phyloP scores from a whole-genome alignment of 2,329 filamentous ascomycete species.

The Colletotrichum sp. region DNA sequence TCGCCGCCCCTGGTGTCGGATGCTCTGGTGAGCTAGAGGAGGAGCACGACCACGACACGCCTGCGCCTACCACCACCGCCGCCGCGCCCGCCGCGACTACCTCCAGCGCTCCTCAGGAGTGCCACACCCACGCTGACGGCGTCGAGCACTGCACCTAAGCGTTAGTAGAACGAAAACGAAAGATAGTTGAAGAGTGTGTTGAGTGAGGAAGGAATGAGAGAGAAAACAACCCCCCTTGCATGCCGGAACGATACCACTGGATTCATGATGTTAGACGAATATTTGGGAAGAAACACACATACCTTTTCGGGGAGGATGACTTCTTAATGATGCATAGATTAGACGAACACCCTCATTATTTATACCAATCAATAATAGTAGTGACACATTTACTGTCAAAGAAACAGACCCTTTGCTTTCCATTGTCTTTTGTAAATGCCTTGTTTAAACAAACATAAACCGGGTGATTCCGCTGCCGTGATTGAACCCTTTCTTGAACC shows the following conservation, averaged over 20 bases:
- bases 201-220: background rate
- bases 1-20: conserved; percentile 66
- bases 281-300: background rate
- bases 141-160: conserved; percentile 30
- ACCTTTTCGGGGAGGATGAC: background rate
- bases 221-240: background rate
- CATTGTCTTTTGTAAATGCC: background rate
- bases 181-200: background rate
- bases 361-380: conserved; percentile 1
- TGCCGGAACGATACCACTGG: conserved; percentile 16
- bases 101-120: conserved; percentile 60
- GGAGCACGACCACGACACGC: background rate
- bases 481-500: background rate
- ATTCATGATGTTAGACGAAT: background rate
- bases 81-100: conserved; percentile 57
- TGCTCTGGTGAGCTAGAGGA: conserved; percentile 53
- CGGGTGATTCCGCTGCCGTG: background rate
- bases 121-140: conserved; percentile 45
- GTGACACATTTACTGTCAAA: conserved; percentile 8
- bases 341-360: conserved; percentile 15
- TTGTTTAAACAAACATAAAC: background rate
- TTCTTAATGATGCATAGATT: conserved; percentile 12
- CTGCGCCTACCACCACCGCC: conserved; percentile 28
- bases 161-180: background rate
- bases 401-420: background rate